A percentile compares a stretch with the other conserved stretches of the same genome.
These are phyloP conservation scores for Vicia sativa DNA, from an alignment of 306 rosid species.

Conservation along the genomic window DNA sequence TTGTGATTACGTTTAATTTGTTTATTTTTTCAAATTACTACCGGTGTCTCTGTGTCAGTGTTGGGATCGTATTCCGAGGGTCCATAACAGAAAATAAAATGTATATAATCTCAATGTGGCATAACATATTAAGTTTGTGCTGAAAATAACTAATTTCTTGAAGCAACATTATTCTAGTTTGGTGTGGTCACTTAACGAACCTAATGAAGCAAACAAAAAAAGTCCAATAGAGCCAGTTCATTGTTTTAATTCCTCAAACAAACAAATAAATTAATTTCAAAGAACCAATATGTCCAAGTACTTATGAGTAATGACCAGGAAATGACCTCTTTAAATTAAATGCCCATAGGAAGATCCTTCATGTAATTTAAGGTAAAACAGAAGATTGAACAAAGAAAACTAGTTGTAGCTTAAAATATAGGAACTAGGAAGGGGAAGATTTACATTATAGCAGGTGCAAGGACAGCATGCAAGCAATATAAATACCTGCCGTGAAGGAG, in stretches of 20 bases:
- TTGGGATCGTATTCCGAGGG: no score
- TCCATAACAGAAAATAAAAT: slow-evolving; percentile 15
- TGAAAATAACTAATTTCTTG: slow-evolving; percentile 24
- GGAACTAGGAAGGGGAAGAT: not conserved
- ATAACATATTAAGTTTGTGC: slow-evolving; percentile 9
- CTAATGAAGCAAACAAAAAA: slow-evolving; percentile 27
- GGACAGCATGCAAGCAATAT: slow-evolving; percentile 33
- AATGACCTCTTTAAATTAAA: slow-evolving; percentile 21
- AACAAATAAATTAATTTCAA: not conserved
- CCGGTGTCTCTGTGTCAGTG: no score
- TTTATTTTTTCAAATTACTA: no score
- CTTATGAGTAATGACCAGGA: slow-evolving; percentile 13
- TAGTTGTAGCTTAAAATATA: not conserved
- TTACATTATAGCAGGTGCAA: slow-evolving; percentile 19
- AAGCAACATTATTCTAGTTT: slow-evolving; percentile 30
- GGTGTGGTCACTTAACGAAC: slow-evolving; percentile 26
- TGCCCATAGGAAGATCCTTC: slow-evolving; percentile 22
- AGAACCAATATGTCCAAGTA: slow-evolving; percentile 11
- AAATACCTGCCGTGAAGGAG: slow-evolving; percentile 82
- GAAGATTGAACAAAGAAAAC: slow-evolving; percentile 33
- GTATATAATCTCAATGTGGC: slow-evolving; percentile 22
- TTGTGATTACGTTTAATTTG: no score
- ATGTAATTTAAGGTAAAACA: not conserved
- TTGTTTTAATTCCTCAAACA: slow-evolving; percentile 28
- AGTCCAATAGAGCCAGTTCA: slow-evolving; percentile 18